Conservation (phyloP, 345 rosid genomes). For the Lepidium didymum region DNA sequence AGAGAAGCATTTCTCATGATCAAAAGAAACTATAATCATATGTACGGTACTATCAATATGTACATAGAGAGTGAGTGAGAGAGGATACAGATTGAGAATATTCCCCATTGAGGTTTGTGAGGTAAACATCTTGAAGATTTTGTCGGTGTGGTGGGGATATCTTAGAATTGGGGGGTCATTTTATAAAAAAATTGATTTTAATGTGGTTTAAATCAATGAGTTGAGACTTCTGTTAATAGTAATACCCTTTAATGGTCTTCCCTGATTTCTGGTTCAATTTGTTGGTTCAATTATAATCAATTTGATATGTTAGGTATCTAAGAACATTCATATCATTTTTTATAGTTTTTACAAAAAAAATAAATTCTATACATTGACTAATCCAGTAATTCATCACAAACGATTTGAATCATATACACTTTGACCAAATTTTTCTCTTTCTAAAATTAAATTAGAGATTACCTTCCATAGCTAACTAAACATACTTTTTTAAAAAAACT, state of each 20-base stretch:
- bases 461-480: not conserved
- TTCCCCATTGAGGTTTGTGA: not conserved
- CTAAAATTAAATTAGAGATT: not conserved
- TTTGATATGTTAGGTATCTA: not conserved
- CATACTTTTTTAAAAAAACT: no score
- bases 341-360: no score
- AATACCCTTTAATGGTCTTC: not conserved
- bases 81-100: not conserved
- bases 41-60: conserved; percentile 13
- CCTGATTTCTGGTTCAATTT: not conserved
- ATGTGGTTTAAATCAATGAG: not conserved
- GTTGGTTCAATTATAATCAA: not conserved
- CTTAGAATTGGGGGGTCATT: not conserved
- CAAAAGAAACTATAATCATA: not conserved
- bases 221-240: no score
- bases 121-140: not conserved
- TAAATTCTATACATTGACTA: not conserved
- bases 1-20: not conserved
- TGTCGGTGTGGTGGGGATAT: not conserved
- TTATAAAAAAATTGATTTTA: not conserved
- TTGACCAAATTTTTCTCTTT: not conserved
- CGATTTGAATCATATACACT: not conserved
- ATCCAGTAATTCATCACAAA: not conserved
- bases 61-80: not conserved
- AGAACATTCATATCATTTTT: no score